A percentile compares a stretch with the other conserved stretches of the same genome.
Evolutionary conservation across 169 alveolate genomes (phyloP).

Genomic region (Eimeria falciformis): DNA sequence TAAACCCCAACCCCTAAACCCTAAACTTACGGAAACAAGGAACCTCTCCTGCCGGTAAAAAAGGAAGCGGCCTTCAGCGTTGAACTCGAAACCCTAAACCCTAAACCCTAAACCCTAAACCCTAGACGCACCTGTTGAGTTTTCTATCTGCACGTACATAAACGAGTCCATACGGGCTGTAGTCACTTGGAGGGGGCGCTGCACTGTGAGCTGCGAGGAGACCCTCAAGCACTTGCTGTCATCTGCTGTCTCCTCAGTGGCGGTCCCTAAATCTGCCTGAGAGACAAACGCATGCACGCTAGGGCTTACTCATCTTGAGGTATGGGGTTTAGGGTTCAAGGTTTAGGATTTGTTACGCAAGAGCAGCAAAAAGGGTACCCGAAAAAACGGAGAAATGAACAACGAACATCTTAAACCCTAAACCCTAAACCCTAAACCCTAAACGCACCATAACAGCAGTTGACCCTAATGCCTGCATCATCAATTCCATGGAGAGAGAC

Average conservation of each 20-base stretch:
- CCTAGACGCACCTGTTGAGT: not conserved
- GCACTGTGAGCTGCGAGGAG: slow-evolving; percentile 24
- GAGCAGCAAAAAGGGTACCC: no score
- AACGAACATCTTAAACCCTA: no score
- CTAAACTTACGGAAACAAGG: not conserved
- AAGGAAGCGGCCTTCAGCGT: not conserved
- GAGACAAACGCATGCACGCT: no score
- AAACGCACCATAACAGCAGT: not conserved
- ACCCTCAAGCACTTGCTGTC: not conserved
- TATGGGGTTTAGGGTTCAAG: no score
- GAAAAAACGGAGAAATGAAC: no score
- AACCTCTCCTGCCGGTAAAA: not conserved
- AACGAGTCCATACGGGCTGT: slow-evolving; percentile 52
- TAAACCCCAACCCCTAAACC: not conserved
- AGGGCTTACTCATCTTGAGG: no score
- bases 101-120: not conserved
- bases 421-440: not conserved
- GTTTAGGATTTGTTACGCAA: no score
- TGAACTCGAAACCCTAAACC: not conserved
- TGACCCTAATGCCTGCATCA: slow-evolving; percentile 13
- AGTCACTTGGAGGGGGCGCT: slow-evolving; percentile 32
- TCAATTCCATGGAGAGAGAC: slow-evolving; percentile 2
- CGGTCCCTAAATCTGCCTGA: no score
- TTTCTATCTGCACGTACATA: slow-evolving; percentile 47
- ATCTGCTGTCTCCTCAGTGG: no score